Evolutionary conservation across 2,329 filamentous ascomycete species (phyloP).

Genomic region (Cryphonectria japonica): DNA sequence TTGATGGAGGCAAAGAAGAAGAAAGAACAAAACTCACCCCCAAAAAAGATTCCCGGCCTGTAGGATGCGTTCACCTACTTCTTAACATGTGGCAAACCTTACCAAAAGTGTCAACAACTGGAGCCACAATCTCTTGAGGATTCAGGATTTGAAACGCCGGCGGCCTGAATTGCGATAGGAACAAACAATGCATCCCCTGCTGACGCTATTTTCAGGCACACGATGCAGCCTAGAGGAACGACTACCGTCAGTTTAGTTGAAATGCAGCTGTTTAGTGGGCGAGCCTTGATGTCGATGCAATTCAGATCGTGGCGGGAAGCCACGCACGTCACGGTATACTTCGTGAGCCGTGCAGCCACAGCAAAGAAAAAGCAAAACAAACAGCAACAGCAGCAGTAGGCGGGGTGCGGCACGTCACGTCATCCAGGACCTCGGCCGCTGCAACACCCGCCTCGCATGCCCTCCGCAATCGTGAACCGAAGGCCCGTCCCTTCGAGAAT

Average conservation of each 20-base stretch:
- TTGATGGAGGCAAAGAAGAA: background rate
- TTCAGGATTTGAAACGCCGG: background rate
- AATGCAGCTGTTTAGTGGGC: background rate
- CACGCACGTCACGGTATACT: background rate
- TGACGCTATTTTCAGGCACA: conserved; percentile 4
- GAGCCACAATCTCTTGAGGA: background rate
- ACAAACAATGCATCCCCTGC: background rate
- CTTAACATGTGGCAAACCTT: background rate
- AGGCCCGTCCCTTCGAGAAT: background rate
- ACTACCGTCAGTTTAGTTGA: background rate
- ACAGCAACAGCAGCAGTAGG: background rate
- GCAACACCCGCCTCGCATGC: background rate
- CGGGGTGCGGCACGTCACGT: background rate
- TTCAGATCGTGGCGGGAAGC: background rate
- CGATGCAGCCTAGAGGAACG: background rate
- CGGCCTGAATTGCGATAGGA: background rate
- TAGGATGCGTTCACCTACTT: background rate
- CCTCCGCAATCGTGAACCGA: background rate
- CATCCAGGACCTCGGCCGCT: background rate
- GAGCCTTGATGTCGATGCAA: background rate
- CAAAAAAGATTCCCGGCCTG: background rate
- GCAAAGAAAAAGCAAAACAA: background rate
- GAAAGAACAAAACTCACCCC: background rate
- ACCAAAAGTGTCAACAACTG: background rate
- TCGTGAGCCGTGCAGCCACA: background rate